Evolutionary conservation across 75 land plant genomes (phyloP).

Genomic region (Cunninghamia lanceolata): DNA sequence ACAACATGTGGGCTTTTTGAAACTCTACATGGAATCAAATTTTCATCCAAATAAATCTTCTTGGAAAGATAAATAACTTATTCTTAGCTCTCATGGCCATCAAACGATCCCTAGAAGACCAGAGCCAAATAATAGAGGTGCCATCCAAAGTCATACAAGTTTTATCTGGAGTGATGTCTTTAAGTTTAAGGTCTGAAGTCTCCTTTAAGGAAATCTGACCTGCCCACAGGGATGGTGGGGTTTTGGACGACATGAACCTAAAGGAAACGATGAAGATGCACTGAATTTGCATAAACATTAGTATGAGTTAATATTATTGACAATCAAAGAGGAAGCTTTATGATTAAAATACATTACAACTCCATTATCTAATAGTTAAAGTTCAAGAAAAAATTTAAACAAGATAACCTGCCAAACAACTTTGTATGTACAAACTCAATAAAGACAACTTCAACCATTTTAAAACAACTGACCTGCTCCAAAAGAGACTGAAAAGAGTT

Average conservation of each 20-base stretch:
- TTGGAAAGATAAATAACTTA: background rate
- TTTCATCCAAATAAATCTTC: background rate
- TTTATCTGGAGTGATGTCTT: background rate
- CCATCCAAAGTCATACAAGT: background rate
- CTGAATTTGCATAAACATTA: background rate
- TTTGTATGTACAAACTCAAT: background rate
- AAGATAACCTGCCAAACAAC: background rate
- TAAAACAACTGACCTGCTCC: constrained; percentile 45
- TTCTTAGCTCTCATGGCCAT: background rate
- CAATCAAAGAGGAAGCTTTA: background rate
- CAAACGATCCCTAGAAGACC: background rate
- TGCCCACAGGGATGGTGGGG: background rate
- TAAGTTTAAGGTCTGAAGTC: background rate
- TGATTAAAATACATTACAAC: background rate
- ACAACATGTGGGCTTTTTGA: background rate
- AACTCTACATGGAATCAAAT: background rate
- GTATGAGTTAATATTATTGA: background rate
- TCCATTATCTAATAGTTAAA: background rate
- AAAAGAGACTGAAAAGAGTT: constrained; percentile 52
- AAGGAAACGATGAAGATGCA: background rate
- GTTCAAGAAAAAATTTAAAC: background rate
- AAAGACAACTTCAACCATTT: background rate
- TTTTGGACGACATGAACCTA: background rate
- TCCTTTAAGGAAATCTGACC: background rate
- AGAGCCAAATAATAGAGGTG: background rate